Conservation (phyloP, 2,329 filamentous ascomycete species). For the Celoporthe dispersa region DNA sequence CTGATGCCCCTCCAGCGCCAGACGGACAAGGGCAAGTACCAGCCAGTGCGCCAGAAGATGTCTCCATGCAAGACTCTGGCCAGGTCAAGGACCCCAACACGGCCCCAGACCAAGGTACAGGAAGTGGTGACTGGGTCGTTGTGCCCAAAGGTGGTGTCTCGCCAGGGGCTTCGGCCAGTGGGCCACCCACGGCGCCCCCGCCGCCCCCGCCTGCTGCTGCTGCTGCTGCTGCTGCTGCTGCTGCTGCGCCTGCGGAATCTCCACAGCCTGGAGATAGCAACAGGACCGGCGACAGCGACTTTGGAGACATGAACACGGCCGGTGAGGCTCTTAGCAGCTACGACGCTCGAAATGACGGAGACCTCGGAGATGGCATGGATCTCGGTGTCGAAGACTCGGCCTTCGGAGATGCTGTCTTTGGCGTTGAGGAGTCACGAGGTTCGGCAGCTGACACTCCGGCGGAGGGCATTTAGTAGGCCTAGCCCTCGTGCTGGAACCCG, state of each 20-base stretch:
- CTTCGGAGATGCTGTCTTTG: constrained; percentile 83
- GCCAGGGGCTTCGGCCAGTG: constrained; percentile 32
- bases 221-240: not conserved
- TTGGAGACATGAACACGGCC: constrained; percentile 70
- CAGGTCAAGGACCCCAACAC: constrained; percentile 53
- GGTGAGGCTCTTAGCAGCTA: constrained; percentile 73
- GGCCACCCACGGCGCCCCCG: constrained; percentile 36
- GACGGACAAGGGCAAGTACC: constrained; percentile 36
- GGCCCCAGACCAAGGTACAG: constrained; percentile 55
- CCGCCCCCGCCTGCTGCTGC: not conserved
- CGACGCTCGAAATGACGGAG: constrained; percentile 56
- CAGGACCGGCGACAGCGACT: constrained; percentile 57
- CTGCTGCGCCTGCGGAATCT: constrained; percentile 9
- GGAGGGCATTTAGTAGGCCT: constrained; percentile 36
- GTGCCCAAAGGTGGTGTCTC: constrained; percentile 65
- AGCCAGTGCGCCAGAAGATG: constrained; percentile 38
- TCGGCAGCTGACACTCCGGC: constrained; percentile 42
- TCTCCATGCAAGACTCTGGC: constrained; percentile 45
- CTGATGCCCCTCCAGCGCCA: constrained; percentile 49
- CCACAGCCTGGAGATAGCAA: constrained; percentile 41
- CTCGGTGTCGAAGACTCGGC: constrained; percentile 77
- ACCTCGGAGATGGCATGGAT: constrained; percentile 59
- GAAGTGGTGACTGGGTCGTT: constrained; percentile 74
- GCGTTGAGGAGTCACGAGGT: constrained; percentile 47
- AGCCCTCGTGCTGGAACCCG: not conserved